phyloP scores from a whole-genome alignment of 2,329 filamentous ascomycete species.

The Aspergillus sp. region DNA sequence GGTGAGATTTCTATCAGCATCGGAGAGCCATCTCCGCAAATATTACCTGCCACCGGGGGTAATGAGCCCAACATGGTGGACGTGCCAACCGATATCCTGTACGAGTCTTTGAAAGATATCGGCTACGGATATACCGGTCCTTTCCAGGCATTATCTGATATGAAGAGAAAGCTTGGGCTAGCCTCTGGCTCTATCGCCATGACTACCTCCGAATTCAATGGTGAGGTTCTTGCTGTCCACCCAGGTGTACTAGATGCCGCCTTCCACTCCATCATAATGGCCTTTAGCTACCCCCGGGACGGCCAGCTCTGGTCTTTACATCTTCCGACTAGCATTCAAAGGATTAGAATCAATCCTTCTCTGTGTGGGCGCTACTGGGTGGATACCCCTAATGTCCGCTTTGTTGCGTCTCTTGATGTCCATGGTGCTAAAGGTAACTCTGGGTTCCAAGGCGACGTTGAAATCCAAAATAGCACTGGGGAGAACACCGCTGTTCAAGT shows the following conservation, averaged over 20 bases:
- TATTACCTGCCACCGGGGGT: neutral
- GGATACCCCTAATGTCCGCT: neutral
- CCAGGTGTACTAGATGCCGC: slow-evolving; percentile 20
- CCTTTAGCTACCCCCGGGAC: slow-evolving; percentile 17
- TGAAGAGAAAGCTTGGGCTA: neutral
- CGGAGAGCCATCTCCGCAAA: neutral
- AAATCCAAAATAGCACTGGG: neutral
- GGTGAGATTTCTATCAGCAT: neutral
- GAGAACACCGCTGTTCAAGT: neutral
- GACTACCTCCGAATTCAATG: neutral
- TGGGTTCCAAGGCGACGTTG: neutral
- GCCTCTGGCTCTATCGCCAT: neutral
- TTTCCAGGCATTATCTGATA: neutral
- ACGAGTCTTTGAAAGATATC: neutral
- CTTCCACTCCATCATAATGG: slow-evolving; percentile 22
- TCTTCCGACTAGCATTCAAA: slow-evolving; percentile 11
- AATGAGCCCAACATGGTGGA: neutral
- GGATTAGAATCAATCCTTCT: slow-evolving; percentile 7
- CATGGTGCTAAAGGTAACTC: neutral
- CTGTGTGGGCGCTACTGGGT: neutral
- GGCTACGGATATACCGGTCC: neutral
- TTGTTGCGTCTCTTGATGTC: neutral
- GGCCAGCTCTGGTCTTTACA: slow-evolving; percentile 9
- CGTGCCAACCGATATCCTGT: neutral
- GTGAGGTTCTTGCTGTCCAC: slow-evolving; percentile 5